A percentile compares a stretch with the other conserved stretches of the same genome.
phyloP scores from a whole-genome alignment of 495 filamentous ascomycete species.

The Hapsidospora chrysogenum region DNA sequence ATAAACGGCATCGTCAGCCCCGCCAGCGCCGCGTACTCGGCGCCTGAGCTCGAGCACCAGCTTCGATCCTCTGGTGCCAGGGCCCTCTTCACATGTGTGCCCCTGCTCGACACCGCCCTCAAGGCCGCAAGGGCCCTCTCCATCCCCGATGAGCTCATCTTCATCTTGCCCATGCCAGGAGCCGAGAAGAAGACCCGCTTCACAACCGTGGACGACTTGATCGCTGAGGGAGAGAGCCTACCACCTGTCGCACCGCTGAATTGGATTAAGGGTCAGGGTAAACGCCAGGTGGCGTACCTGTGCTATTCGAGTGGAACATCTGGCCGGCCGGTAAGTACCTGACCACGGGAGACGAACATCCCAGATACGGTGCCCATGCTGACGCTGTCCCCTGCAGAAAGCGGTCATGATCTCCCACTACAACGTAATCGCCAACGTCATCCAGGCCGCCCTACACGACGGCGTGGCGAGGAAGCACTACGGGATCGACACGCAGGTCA shows the following conservation, averaged over 20 bases:
- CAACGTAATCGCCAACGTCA: constrained; percentile 73
- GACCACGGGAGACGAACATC: background rate
- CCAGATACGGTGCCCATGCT: background rate
- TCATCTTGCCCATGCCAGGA: constrained; percentile 53
- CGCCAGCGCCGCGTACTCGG: constrained; percentile 71
- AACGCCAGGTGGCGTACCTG: constrained; percentile 53
- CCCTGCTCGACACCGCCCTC: constrained; percentile 53
- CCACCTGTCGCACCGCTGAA: constrained; percentile 39
- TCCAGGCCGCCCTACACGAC: constrained; percentile 47
- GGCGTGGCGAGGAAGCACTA: constrained; percentile 16
- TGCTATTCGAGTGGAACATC: constrained; percentile 77
- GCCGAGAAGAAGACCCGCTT: constrained; percentile 33
- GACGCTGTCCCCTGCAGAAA: constrained; percentile 60
- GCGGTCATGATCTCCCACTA: constrained; percentile 83
- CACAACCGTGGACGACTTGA: constrained; percentile 55
- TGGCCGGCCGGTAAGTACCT: constrained; percentile 3
- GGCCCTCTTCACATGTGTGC: constrained; percentile 62
- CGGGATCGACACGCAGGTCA: constrained; percentile 37
- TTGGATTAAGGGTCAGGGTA: constrained; percentile 53
- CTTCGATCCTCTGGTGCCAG: constrained; percentile 59
- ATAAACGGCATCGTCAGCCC: constrained; percentile 61
- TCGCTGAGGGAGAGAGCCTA: constrained; percentile 38
- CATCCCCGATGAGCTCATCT: constrained; percentile 57
- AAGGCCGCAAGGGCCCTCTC: constrained; percentile 49
- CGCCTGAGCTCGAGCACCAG: constrained; percentile 61